Conservation (phyloP, 2,329 filamentous ascomycete genomes). For the Rutstroemia sp. region DNA sequence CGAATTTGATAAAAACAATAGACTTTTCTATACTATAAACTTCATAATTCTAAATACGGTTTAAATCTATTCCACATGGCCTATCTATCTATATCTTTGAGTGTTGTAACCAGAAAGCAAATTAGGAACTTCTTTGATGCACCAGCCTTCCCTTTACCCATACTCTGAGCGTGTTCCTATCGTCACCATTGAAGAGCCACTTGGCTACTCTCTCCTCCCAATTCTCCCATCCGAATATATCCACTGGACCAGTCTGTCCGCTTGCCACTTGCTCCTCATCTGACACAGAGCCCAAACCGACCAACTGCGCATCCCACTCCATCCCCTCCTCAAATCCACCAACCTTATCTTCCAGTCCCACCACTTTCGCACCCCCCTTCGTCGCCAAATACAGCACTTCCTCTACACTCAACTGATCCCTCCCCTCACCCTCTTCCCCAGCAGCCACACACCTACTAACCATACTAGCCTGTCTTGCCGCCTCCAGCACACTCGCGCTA, state of each 20-base stretch:
- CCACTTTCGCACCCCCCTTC: constrained; percentile 73
- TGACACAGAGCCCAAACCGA: constrained; percentile 48
- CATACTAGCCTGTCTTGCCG: constrained; percentile 73
- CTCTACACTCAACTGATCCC: constrained; percentile 67
- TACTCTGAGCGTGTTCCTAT: constrained; percentile 79
- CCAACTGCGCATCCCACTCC: constrained; percentile 85
- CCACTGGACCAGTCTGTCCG: constrained; percentile 56
- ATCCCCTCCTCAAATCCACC: constrained; percentile 81
- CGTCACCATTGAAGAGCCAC: constrained; percentile 92
- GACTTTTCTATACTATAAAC: too few relatives aligned
- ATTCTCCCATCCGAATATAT: constrained; percentile 86
- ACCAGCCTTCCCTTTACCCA: constrained; percentile 86
- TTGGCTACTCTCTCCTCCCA: constrained; percentile 84
- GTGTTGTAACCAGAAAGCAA: too few relatives aligned
- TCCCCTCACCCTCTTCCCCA: constrained; percentile 39
- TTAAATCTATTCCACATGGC: too few relatives aligned
- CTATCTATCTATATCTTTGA: too few relatives aligned
- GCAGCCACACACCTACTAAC: constrained; percentile 63
- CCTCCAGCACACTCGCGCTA: constrained; percentile 71
- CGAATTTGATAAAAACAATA: too few relatives aligned
- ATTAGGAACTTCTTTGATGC: constrained; percentile 42
- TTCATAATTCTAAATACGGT: too few relatives aligned
- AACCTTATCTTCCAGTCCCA: constrained; percentile 64
- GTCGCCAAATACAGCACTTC: constrained; percentile 86
- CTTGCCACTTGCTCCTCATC: constrained; percentile 31